phyloP scores from a whole-genome alignment of 306 rosid genomes.

The Sphenostylis stenocarpa region DNA sequence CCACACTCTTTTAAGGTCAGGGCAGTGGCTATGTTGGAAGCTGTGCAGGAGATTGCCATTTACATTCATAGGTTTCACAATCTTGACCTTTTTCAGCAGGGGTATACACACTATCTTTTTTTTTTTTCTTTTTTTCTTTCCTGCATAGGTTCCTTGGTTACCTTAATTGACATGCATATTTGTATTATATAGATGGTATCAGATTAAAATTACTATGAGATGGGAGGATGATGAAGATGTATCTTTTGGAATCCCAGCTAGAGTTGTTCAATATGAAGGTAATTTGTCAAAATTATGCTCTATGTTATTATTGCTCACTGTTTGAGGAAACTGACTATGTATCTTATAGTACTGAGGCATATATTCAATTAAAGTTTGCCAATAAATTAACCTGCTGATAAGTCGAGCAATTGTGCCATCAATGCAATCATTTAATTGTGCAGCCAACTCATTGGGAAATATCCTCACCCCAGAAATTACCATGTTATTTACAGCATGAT shows the following conservation, averaged over 20 bases:
- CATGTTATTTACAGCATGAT: neutral
- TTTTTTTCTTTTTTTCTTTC: neutral
- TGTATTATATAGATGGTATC: slow-evolving; percentile 66
- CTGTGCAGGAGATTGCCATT: slow-evolving; percentile 77
- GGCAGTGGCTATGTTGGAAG: slow-evolving; percentile 70
- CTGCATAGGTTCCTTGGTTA: neutral
- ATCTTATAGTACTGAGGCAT: neutral
- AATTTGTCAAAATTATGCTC: slow-evolving; percentile 25
- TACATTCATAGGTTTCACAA: slow-evolving; percentile 94
- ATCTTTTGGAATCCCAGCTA: slow-evolving; percentile 75
- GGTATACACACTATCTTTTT: slow-evolving; percentile 50
- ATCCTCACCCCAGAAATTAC: neutral
- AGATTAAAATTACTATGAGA: slow-evolving; percentile 71
- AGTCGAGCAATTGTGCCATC: neutral
- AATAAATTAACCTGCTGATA: neutral
- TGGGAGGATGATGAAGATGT: slow-evolving; percentile 70
- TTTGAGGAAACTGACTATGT: slow-evolving; percentile 1
- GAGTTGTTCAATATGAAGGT: slow-evolving; percentile 98
- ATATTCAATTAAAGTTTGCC: neutral
- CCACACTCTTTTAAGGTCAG: slow-evolving; percentile 48
- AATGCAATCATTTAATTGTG: neutral
- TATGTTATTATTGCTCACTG: neutral
- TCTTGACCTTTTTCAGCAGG: slow-evolving; percentile 93
- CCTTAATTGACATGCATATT: neutral
- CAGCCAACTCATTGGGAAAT: neutral